Base-by-base conservation (phyloP, 129 eudicot genomes). In the Pittosporum tobira region DNA sequence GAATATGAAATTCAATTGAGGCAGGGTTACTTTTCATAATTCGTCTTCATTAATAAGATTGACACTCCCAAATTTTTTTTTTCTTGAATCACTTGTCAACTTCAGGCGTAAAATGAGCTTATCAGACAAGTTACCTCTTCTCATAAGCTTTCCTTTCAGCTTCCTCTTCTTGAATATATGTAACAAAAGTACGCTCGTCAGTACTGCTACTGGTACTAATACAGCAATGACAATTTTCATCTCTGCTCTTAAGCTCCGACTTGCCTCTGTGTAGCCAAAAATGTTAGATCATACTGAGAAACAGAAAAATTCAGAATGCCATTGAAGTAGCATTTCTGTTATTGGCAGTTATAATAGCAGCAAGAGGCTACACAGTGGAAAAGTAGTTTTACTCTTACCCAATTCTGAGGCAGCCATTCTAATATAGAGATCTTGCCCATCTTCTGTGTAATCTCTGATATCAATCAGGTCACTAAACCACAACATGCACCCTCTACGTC, bases 401-500 rank as follows among this genome's bases (percentile, higher is more conserved):
- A 21, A 30, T 29, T 54, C 20, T 30, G 12, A 48, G 56, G 54
- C 47, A 10, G 76, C 62, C 47, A 64, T 19, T 71, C 42, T 49
- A 18, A 71, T 49, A 28, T 64, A 64, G 6, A 71, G 16, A 38
- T 64, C 15, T 19, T 42, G 38, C 40, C 38, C 66, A 4, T 64
- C 16, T 30, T 21, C 71, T 4, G 31, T 21, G 7, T 26, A 27
- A 10, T 64, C 76, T 40, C 66, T 40, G 15, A 57, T 49, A 30
- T 71, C 71, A 18, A 73, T 27, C 51, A 83, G 48, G 19, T 73
- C 76, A 8, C 50, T 64, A 30, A 50, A 69, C 86, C 85, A 83
- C 16, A 70, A 22, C 72, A 79, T 69, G 52, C 93, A 83, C 40
- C 85, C 91, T 4, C 83, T 71, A 0, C 65, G 43, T 3, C 62